Evolutionary conservation across 495 filamentous ascomycete species (phyloP).

Genomic region (Penicillium riverlandense): DNA sequence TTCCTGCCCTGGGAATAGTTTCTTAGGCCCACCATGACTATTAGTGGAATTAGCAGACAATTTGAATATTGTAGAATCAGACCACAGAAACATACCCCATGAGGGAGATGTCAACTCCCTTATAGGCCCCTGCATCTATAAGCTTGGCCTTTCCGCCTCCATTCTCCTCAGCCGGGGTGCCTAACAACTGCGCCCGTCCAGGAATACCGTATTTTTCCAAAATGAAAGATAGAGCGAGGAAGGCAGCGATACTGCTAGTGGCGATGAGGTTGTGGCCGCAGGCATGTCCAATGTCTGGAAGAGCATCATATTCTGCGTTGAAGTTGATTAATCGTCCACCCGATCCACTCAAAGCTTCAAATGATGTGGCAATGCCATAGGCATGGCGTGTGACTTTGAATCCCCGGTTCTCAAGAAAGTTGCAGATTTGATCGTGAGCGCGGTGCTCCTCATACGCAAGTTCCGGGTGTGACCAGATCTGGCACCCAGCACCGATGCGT

Average conservation of each 20-base stretch:
- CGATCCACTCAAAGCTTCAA: constrained; percentile 29
- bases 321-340: constrained; percentile 37
- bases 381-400: constrained; percentile 51
- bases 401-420: constrained; percentile 46
- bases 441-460: constrained; percentile 49
- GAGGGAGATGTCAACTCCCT: constrained; percentile 57
- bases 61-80: no score
- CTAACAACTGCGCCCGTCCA: constrained; percentile 56
- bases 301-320: constrained; percentile 47
- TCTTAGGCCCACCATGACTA: constrained; percentile 24
- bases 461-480: constrained; percentile 58
- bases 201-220: constrained; percentile 38
- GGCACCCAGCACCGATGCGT: neutral
- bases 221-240: constrained; percentile 46
- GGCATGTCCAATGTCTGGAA: constrained; percentile 58
- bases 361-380: constrained; percentile 33
- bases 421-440: constrained; percentile 50
- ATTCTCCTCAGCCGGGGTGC: constrained; percentile 66
- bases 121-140: constrained; percentile 55
- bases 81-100: constrained; percentile 43
- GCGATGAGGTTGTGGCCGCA: constrained; percentile 69
- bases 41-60: neutral
- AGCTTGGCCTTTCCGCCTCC: constrained; percentile 62
- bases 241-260: constrained; percentile 52
- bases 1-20: constrained; percentile 21